These are phyloP conservation scores for Pichia sp. DNA, from an alignment of 1,139 yeast species.

Conservation along the genomic window DNA sequence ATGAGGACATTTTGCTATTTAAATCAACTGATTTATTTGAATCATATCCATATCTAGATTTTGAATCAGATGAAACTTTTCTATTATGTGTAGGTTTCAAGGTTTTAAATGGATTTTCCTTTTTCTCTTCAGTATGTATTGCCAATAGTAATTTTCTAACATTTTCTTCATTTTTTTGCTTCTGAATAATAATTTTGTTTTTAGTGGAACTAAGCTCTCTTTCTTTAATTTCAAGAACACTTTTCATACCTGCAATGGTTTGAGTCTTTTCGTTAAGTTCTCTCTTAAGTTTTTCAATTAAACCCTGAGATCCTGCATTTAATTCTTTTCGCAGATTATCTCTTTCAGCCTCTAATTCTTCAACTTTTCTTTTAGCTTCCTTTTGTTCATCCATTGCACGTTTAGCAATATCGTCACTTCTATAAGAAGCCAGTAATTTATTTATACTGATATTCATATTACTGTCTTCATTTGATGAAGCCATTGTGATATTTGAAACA, in stretches of 20 bases:
- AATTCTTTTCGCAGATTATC: slow-evolving; percentile 71
- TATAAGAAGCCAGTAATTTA: slow-evolving; percentile 66
- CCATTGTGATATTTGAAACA: slow-evolving; percentile 69
- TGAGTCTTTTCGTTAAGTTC: slow-evolving; percentile 72
- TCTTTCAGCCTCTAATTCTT: slow-evolving; percentile 78
- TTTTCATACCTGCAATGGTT: slow-evolving; percentile 59
- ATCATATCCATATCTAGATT: slow-evolving; percentile 1
- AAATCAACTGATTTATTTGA: slow-evolving; percentile 4
- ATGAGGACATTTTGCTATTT: slow-evolving; percentile 32
- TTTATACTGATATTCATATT: slow-evolving; percentile 82
- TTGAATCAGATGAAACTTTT: slow-evolving; percentile 6
- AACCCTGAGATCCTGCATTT: slow-evolving; percentile 77
- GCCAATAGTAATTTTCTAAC: slow-evolving; percentile 77
- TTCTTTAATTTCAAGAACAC: slow-evolving; percentile 57
- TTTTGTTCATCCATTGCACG: slow-evolving; percentile 71
- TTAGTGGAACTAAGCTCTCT: slow-evolving; percentile 67
- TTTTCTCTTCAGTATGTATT: slow-evolving; percentile 36
- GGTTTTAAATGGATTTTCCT: slow-evolving; percentile 10
- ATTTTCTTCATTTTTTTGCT: slow-evolving; percentile 83
- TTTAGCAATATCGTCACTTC: slow-evolving; percentile 85
- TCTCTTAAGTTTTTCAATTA: slow-evolving; percentile 60
- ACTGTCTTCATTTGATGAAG: slow-evolving; percentile 57
- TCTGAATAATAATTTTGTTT: slow-evolving; percentile 62
- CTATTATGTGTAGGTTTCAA: slow-evolving; percentile 7
- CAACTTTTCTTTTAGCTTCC: slow-evolving; percentile 59